phyloP scores from a whole-genome alignment of 2,329 filamentous ascomycete genomes.

The Fusarium nisikadoi region DNA sequence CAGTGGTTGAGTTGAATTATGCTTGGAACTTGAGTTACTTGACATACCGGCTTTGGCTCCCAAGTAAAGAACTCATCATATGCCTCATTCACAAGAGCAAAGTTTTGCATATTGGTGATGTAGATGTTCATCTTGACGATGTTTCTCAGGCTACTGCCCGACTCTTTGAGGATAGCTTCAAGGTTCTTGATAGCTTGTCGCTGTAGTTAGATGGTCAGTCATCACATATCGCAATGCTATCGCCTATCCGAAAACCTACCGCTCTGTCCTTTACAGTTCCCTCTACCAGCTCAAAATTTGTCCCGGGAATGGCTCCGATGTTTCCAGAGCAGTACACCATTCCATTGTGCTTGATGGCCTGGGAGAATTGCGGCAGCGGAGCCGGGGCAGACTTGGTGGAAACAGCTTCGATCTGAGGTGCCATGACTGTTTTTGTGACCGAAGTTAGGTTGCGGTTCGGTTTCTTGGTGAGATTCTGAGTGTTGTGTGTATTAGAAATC shows the following conservation, averaged over 20 bases:
- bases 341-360: conserved; percentile 71
- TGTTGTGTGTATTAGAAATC: background rate
- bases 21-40: conserved; percentile 43
- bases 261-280: conserved; percentile 52
- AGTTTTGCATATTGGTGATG: conserved; percentile 72
- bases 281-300: conserved; percentile 59
- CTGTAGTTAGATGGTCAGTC: background rate
- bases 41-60: conserved; percentile 59
- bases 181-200: conserved; percentile 8
- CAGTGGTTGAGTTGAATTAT: conserved; percentile 47
- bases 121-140: conserved; percentile 76
- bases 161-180: conserved; percentile 64
- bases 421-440: background rate
- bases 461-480: background rate
- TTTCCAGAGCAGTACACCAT: conserved; percentile 78
- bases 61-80: conserved; percentile 61
- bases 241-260: background rate
- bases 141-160: conserved; percentile 67
- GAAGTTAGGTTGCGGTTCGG: background rate
- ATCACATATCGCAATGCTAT: background rate
- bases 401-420: conserved; percentile 6
- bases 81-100: conserved; percentile 66
- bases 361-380: conserved; percentile 59
- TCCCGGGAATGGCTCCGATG: conserved; percentile 67
- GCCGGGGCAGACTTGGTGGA: conserved; percentile 49